These are phyloP conservation scores for Candida odintsovae DNA, from an alignment of 805 yeast species.

Conservation along the genomic window DNA sequence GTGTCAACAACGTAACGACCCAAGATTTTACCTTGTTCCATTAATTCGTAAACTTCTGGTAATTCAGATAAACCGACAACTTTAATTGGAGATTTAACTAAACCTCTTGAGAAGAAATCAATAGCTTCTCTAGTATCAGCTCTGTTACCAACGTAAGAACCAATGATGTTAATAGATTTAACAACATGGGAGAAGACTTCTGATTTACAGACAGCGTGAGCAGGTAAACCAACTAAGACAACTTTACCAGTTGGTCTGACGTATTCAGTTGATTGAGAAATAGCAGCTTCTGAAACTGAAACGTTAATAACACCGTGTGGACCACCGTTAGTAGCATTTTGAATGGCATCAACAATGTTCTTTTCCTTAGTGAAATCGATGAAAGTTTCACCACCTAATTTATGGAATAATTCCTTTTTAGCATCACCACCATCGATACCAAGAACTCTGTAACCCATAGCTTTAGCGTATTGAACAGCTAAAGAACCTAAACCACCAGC, in stretches of 20 bases:
- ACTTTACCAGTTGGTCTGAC: conserved; percentile 57
- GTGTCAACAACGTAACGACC: conserved; percentile 88
- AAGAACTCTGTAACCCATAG: conserved; percentile 69
- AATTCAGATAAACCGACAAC: conserved; percentile 72
- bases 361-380: conserved; percentile 50
- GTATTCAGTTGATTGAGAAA: conserved; percentile 44
- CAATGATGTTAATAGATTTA: conserved; percentile 49
- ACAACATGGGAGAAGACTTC: conserved; percentile 51
- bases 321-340: conserved; percentile 54
- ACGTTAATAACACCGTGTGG: conserved; percentile 48
- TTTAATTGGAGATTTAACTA: conserved; percentile 66
- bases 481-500: conserved; percentile 79
- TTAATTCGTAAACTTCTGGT: conserved; percentile 63
- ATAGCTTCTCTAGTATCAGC: conserved; percentile 79
- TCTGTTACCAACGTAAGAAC: conserved; percentile 87
- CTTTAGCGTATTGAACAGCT: conserved; percentile 72
- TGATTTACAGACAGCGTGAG: conserved; percentile 48
- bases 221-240: conserved; percentile 58
- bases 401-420: conserved; percentile 48
- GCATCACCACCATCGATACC: conserved; percentile 76
- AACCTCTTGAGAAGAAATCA: conserved; percentile 67
- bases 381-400: conserved; percentile 61
- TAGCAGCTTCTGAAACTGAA: conserved; percentile 47
- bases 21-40: conserved; percentile 78
- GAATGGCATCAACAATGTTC: conserved; percentile 44